phyloP scores from a whole-genome alignment of 148 eudicot species.

The Nyssa sinensis region DNA sequence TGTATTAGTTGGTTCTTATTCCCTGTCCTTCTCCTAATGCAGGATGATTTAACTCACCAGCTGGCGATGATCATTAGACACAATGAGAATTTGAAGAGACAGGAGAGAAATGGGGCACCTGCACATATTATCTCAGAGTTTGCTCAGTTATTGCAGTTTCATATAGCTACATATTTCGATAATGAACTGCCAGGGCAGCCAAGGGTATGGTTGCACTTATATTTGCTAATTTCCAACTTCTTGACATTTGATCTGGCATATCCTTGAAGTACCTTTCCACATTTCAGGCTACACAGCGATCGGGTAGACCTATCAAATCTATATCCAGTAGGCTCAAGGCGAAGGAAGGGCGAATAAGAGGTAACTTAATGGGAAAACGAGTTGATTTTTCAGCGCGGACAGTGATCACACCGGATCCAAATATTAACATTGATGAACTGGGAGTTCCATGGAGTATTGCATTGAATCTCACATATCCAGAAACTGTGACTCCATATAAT shows the following conservation, averaged over 20 bases:
- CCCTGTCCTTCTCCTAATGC: neutral
- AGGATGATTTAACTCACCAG: conserved; percentile 1
- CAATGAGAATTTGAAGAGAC: neutral
- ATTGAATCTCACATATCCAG: neutral
- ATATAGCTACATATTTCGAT: neutral
- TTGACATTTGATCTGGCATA: neutral
- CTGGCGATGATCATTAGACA: conserved; percentile 1
- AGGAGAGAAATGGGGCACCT: neutral
- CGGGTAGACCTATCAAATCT: neutral
- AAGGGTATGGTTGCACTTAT: neutral
- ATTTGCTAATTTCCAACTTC: neutral
- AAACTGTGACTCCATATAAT: neutral
- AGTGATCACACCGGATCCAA: neutral
- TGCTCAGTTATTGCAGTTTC: neutral
- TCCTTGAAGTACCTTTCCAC: neutral
- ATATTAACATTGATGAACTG: neutral
- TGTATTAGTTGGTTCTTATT: neutral
- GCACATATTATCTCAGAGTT: neutral
- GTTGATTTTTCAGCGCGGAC: neutral
- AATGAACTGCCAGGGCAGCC: neutral
- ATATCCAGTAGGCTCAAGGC: neutral
- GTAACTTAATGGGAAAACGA: neutral
- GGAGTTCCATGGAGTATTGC: neutral
- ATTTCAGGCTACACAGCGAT: neutral
- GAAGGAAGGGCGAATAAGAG: neutral